phyloP scores from a whole-genome alignment of 805 yeast species.

The Candida tammaniensis region DNA sequence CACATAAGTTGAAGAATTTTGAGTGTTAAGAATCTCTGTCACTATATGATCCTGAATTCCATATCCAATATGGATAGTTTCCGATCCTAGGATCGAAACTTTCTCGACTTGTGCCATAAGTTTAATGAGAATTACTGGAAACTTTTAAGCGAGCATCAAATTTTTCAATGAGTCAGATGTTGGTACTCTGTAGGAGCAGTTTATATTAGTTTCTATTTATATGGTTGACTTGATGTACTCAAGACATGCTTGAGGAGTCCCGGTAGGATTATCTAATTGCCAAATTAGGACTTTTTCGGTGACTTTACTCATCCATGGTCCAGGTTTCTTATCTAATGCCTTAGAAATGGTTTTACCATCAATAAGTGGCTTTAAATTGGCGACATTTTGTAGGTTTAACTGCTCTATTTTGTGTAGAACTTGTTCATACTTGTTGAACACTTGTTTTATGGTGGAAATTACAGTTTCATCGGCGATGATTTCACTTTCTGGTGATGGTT shows the following conservation, averaged over 20 bases:
- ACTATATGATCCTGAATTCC: conserved; percentile 74
- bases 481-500: conserved; percentile 5
- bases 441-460: conserved; percentile 6
- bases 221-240: conserved; percentile 29
- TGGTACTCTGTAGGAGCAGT: too few relatives aligned
- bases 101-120: conserved; percentile 33
- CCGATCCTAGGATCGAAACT: conserved; percentile 77
- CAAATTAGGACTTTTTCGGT: conserved; percentile 58
- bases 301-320: conserved; percentile 76
- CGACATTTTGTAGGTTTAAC: conserved; percentile 39
- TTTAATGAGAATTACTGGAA: too few relatives aligned
- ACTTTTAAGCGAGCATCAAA: background rate
- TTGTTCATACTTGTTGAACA: conserved; percentile 24
- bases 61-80: conserved; percentile 88
- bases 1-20: conserved; percentile 88
- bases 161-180: background rate
- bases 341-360: conserved; percentile 71
- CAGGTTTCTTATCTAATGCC: conserved; percentile 60
- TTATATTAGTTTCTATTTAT: background rate
- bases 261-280: conserved; percentile 75
- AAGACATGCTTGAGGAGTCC: conserved; percentile 53
- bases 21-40: conserved; percentile 54
- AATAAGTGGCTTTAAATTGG: conserved; percentile 58
- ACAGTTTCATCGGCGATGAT: background rate
- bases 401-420: conserved; percentile 31